These are phyloP conservation scores for Sungouiozyma intestinalis DNA, from an alignment of 805 yeast genomes.

Conservation along the genomic window DNA sequence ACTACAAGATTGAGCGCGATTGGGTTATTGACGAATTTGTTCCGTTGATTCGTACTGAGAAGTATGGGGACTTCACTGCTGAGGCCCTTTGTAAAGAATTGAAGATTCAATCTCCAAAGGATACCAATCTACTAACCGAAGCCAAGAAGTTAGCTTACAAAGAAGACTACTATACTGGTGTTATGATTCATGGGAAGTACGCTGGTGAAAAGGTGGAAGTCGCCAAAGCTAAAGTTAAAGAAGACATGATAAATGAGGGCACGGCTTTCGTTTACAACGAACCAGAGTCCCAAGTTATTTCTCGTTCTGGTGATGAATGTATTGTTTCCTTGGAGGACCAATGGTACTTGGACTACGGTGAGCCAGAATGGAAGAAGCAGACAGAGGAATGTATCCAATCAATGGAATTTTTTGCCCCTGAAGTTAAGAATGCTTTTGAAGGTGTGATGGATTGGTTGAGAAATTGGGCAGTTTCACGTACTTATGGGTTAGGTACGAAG, in stretches of 20 bases:
- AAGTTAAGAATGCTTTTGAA: slow-evolving; percentile 85
- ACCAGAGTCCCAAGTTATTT: slow-evolving; percentile 82
- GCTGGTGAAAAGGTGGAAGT: slow-evolving; percentile 81
- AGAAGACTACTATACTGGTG: slow-evolving; percentile 92
- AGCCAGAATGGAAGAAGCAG: slow-evolving; percentile 72
- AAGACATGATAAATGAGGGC: slow-evolving; percentile 65
- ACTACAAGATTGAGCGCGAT: slow-evolving; percentile 69
- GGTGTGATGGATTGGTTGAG: slow-evolving; percentile 92
- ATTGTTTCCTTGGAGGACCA: slow-evolving; percentile 96
- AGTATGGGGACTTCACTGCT: slow-evolving; percentile 84
- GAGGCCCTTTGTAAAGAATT: slow-evolving; percentile 71
- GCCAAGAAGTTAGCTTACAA: slow-evolving; percentile 95
- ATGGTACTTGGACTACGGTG: slow-evolving; percentile 98
- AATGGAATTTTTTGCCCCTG: slow-evolving; percentile 73
- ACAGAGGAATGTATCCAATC: slow-evolving; percentile 67
- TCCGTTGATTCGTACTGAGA: slow-evolving; percentile 68
- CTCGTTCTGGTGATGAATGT: slow-evolving; percentile 96
- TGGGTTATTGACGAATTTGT: slow-evolving; percentile 77
- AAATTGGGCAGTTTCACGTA: slow-evolving; percentile 97
- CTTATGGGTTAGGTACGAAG: slow-evolving; percentile 89
- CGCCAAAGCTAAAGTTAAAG: slow-evolving; percentile 81
- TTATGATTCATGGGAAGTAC: slow-evolving; percentile 69
- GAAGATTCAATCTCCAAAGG: slow-evolving; percentile 93
- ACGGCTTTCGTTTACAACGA: slow-evolving; percentile 86
- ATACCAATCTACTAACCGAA: slow-evolving; percentile 69